These are phyloP conservation scores for Chlorella ohadii DNA, from an alignment of 139 green algal genomes.

Conservation along the genomic window DNA sequence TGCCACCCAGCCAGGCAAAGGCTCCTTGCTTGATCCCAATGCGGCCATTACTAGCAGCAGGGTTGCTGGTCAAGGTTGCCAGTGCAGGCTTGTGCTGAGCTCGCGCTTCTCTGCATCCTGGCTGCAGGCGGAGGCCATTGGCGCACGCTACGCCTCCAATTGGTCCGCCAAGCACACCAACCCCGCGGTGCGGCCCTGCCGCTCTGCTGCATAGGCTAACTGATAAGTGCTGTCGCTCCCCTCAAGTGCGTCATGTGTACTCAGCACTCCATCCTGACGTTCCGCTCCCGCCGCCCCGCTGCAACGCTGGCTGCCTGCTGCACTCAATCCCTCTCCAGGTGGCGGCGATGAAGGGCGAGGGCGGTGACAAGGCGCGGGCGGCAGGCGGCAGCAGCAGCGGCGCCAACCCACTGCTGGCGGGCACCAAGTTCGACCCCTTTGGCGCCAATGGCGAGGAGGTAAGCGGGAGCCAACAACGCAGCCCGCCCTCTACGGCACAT, in stretches of 20 bases:
- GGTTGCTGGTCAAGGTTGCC: too few species aligned
- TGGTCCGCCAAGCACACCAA: constrained; percentile 28
- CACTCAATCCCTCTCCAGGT: too few species aligned
- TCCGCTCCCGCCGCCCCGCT: too few species aligned
- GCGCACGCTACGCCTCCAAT: constrained; percentile 43
- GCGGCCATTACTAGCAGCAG: not conserved
- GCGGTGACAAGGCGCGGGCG: not conserved
- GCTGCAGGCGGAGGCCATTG: constrained; percentile 74
- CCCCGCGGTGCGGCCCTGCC: not conserved
- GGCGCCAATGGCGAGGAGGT: not conserved
- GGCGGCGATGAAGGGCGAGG: not conserved
- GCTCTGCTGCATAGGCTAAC: too few species aligned
- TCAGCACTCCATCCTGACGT: too few species aligned
- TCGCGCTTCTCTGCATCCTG: constrained; percentile 17
- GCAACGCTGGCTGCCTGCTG: too few species aligned
- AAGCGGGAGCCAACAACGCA: not conserved
- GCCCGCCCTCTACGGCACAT: too few species aligned
- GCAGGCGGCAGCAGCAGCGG: not conserved
- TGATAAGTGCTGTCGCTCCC: too few species aligned
- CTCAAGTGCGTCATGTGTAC: too few species aligned
- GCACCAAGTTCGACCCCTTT: constrained; percentile 34
- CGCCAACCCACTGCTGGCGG: constrained; percentile 19
- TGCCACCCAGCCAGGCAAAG: too few species aligned
- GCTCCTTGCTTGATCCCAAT: not conserved
- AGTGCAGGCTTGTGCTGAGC: not conserved